A percentile compares a stretch with the other conserved stretches of the same genome.
These are phyloP conservation scores for Colletotrichum coccodes DNA, from an alignment of 2,329 filamentous ascomycete species.

Conservation along the genomic window DNA sequence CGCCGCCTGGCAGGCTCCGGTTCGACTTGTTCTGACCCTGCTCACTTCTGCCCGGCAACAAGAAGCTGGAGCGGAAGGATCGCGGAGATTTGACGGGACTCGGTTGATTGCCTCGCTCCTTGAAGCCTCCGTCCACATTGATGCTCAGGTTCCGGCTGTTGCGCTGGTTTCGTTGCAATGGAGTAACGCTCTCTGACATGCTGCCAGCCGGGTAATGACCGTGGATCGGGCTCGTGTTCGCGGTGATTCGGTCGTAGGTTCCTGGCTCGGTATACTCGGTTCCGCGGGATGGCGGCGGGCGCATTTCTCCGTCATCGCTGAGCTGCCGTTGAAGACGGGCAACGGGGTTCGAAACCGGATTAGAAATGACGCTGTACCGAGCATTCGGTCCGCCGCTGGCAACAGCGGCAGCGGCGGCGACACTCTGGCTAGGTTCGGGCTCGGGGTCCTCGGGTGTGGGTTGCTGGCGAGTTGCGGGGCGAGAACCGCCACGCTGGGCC, in stretches of 20 bases:
- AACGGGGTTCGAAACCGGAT: conserved; percentile 55
- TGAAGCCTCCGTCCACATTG: conserved; percentile 70
- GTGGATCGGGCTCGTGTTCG: conserved; percentile 78
- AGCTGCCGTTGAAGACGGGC: conserved; percentile 45
- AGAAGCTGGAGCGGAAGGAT: conserved; percentile 81
- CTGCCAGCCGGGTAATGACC: conserved; percentile 69
- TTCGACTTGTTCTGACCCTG: conserved; percentile 58
- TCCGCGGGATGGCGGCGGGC: conserved; percentile 77
- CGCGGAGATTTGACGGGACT: conserved; percentile 76
- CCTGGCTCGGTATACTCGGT: conserved; percentile 84
- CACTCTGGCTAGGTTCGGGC: conserved; percentile 50
- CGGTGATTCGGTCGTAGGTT: conserved; percentile 75
- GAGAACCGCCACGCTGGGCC: conserved; percentile 79
- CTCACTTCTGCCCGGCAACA: conserved; percentile 69
- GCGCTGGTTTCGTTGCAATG: conserved; percentile 65
- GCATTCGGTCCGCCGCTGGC: conserved; percentile 52
- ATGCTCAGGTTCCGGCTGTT: conserved; percentile 60
- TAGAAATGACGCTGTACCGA: conserved; percentile 64
- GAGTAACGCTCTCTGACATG: conserved; percentile 81
- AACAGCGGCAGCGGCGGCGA: conserved; percentile 41
- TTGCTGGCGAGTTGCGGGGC: conserved; percentile 49
- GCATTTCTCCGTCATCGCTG: conserved; percentile 60
- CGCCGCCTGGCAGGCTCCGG: conserved; percentile 73
- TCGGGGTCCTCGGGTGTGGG: conserved; percentile 37
- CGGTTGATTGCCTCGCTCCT: conserved; percentile 60